Percentiles rank a stretch among this genome's conserved stretches.
Conservation (phyloP, 805 yeast genomes). For the Danielia oregonensis region DNA sequence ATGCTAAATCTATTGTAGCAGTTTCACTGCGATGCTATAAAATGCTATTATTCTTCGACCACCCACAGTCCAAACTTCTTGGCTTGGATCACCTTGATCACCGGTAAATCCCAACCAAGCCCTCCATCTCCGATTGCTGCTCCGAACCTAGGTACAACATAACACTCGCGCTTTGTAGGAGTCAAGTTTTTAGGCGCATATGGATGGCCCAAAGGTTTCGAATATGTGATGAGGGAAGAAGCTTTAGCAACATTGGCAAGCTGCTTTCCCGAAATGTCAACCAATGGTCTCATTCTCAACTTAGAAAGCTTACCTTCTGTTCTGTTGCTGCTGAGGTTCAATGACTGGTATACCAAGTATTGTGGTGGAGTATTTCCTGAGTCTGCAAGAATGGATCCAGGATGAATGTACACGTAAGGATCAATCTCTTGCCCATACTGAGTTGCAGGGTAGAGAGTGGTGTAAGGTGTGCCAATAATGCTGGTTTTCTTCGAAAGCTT, state of each 20-base stretch:
- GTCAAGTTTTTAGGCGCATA: constrained; percentile 71
- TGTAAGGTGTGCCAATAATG: constrained; percentile 61
- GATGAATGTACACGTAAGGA: constrained; percentile 73
- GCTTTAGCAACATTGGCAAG: constrained; percentile 72
- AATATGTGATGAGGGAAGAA: constrained; percentile 72
- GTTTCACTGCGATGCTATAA: not conserved
- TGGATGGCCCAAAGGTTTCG: constrained; percentile 91
- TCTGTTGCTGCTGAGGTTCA: constrained; percentile 53
- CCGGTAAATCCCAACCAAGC: constrained; percentile 85
- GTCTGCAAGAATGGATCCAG: constrained; percentile 59
- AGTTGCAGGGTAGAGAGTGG: constrained; percentile 48
- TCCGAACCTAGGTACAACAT: constrained; percentile 88
- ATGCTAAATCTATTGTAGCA: too few species aligned
- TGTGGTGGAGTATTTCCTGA: constrained; percentile 74
- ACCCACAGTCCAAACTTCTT: constrained; percentile 70
- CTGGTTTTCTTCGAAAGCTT: constrained; percentile 54
- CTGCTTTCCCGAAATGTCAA: constrained; percentile 71
- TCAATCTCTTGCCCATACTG: constrained; percentile 36
- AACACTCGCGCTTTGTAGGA: constrained; percentile 73
- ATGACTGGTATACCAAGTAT: constrained; percentile 67
- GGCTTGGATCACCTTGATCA: constrained; percentile 70
- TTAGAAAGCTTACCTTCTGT: constrained; percentile 37
- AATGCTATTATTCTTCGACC: constrained; percentile 14
- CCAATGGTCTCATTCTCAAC: constrained; percentile 70
- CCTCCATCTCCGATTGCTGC: constrained; percentile 80